Base-by-base conservation (phyloP, 805 yeast genomes). In the Candida chauliodis region DNA sequence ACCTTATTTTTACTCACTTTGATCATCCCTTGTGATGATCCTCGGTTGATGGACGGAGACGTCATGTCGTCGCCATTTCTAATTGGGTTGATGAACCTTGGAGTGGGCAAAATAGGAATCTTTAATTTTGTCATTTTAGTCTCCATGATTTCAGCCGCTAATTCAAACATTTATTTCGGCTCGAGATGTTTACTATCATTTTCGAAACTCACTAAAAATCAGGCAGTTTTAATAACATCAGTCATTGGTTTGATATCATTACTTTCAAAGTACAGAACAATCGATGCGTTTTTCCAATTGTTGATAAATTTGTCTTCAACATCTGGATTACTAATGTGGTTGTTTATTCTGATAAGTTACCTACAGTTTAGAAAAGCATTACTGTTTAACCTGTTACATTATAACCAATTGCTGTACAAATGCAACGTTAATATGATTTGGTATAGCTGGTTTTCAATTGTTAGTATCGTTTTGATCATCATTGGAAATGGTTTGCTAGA, bases 1-100 rank as follows among this genome's bases (percentile, higher is more conserved):
- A 74, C 84, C 2, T 56, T 81, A 42, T 72, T 81, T 52, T 78
- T 81, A 58, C 67, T 81, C 48, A 85, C 87, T 24, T 51, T 81
- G 42, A 59, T 79, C 46, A 81, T 82, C 16, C 84, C 88, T 10
- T 79, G 63, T 50, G 63, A 36, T 17, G 43, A 43, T 25, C 40
- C 41, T 3, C 31, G 29, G 7, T 46, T 53, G 9, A 19, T 24
- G 10, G 46, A 45, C 14, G 38, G 31, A 10, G 30, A 31, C 14
- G 47, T 48, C 13, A 38, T 52, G 13, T 45, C 55, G 27, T 52
- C 56, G 8, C 59, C 60, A 2, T 55, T 55, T 40, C 25, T 54
- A n/a, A 42, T 56, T 16, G 55, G 56, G 5, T 41, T 55, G 22
- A 28, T 37, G 31, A 49, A 47, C 22, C 38, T 43, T 5, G 56